These are phyloP conservation scores for Leccinum solheimii DNA, from an alignment of 1,284 basidiomycete genomes.

Conservation along the genomic window DNA sequence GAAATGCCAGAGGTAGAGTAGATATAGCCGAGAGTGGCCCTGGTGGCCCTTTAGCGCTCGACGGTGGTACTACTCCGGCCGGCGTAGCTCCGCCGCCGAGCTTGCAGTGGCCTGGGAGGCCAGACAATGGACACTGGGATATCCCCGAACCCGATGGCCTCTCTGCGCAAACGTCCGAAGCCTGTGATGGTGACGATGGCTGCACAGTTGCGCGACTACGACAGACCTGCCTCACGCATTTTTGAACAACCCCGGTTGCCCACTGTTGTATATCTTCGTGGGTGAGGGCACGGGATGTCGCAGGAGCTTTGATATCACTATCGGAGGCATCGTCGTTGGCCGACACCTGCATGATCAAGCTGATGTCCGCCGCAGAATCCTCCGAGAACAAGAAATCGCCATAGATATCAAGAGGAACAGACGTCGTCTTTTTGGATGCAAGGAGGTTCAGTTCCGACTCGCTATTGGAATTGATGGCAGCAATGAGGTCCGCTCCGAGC, in stretches of 20 bases:
- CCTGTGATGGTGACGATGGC: slow-evolving; percentile 29
- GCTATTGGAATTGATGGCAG: slow-evolving; percentile 31
- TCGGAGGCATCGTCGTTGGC: slow-evolving; percentile 13
- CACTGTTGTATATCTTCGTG: slow-evolving; percentile 30
- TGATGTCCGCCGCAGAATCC: slow-evolving; percentile 23
- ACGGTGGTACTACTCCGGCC: background rate
- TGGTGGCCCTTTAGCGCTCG: background rate
- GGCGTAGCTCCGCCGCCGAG: background rate
- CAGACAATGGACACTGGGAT: slow-evolving; percentile 47
- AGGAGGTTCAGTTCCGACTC: slow-evolving; percentile 25
- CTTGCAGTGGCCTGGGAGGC: slow-evolving; percentile 23
- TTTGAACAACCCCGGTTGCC: slow-evolving; percentile 30
- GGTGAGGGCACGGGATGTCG: slow-evolving; percentile 17
- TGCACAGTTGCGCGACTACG: slow-evolving; percentile 8
- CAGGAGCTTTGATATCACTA: slow-evolving; percentile 11
- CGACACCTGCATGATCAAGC: slow-evolving; percentile 26
- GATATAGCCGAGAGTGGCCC: background rate
- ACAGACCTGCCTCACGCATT: slow-evolving; percentile 24
- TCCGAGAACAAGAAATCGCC: slow-evolving; percentile 19
- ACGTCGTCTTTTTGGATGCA: background rate
- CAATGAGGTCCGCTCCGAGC: slow-evolving; percentile 30
- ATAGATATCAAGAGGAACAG: slow-evolving; percentile 1
- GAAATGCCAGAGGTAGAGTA: background rate
- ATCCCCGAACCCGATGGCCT: slow-evolving; percentile 24
- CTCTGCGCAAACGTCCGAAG: slow-evolving; percentile 32